phyloP scores from a whole-genome alignment of 805 yeast species.

The Candida ascalaphidarum region DNA sequence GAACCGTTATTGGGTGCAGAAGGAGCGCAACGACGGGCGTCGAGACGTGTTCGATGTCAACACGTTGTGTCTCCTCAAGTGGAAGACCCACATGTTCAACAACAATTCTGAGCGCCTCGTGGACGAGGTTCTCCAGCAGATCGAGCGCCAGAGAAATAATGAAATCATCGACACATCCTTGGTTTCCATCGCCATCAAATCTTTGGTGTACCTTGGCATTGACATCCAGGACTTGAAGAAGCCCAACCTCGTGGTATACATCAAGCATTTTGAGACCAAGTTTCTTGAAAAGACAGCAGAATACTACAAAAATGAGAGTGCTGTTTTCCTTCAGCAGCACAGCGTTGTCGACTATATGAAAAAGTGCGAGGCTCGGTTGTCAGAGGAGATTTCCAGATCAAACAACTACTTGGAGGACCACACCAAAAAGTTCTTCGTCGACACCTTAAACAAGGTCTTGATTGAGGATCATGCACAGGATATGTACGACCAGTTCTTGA shows the following conservation, averaged over 20 bases:
- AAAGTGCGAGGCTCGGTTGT: constrained; percentile 74
- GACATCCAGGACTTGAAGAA: constrained; percentile 86
- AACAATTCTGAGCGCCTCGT: constrained; percentile 54
- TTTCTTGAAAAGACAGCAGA: constrained; percentile 64
- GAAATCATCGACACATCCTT: constrained; percentile 59
- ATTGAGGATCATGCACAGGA: constrained; percentile 71
- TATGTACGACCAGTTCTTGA: constrained; percentile 68
- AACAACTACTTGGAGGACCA: constrained; percentile 78
- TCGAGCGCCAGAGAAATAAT: constrained; percentile 72
- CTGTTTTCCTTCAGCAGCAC: constrained; percentile 55
- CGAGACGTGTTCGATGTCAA: constrained; percentile 86
- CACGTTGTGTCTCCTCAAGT: constrained; percentile 75
- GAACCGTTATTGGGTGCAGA: constrained; percentile 96
- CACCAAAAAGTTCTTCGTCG: constrained; percentile 70
- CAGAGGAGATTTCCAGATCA: constrained; percentile 75
- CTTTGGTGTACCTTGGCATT: constrained; percentile 84
- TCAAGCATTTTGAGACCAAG: constrained; percentile 66
- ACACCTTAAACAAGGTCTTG: constrained; percentile 64
- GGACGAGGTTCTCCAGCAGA: constrained; percentile 64
- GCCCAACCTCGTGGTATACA: constrained; percentile 73
- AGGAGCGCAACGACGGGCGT: constrained; percentile 90
- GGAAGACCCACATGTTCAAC: constrained; percentile 80
- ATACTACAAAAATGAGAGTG: constrained; percentile 64
- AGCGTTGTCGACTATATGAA: constrained; percentile 87
- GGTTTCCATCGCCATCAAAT: constrained; percentile 68